These are phyloP conservation scores for Nissolia schottii DNA, from an alignment of 306 rosid genomes.

Conservation along the genomic window DNA sequence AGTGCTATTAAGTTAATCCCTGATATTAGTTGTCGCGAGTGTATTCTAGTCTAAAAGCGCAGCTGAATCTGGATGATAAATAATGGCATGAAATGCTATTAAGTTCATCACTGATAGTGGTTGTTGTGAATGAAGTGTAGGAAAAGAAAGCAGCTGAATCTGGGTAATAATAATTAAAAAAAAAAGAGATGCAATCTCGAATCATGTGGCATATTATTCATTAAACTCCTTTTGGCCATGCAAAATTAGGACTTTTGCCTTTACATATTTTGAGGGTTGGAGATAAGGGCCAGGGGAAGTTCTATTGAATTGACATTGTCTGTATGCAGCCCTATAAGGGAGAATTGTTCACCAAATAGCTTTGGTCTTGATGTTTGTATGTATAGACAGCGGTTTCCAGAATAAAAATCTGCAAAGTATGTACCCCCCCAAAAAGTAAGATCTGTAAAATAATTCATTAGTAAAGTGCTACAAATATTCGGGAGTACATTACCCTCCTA, in stretches of 20 bases:
- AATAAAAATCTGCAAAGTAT: not conserved
- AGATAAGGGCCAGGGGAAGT: not conserved
- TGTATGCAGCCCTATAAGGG: not conserved
- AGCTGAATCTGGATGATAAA: slow-evolving; percentile 4
- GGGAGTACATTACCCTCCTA: not conserved
- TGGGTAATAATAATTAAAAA: not conserved
- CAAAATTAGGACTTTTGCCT: not conserved
- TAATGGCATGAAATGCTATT: not conserved
- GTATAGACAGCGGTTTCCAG: not conserved
- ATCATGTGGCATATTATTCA: not conserved
- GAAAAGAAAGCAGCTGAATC: slow-evolving; percentile 12
- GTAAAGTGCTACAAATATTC: slow-evolving; percentile 1
- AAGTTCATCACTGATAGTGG: not conserved
- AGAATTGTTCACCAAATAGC: not conserved
- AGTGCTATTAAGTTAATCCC: not conserved
- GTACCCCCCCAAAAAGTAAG: too few relatives aligned
- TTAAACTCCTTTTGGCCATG: slow-evolving; percentile 12
- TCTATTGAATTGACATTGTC: not conserved
- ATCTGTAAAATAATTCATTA: not conserved
- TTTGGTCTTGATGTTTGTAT: not conserved
- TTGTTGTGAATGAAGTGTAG: slow-evolving; percentile 4
- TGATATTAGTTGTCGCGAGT: slow-evolving; percentile 10
- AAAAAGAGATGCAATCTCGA: not conserved
- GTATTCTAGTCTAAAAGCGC: not conserved
- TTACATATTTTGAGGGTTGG: not conserved